Evolutionary conservation across 2,329 filamentous ascomycete genomes (phyloP), one percentile per base, ranked within the genome.

Genomic region (Sphaerulina populicola): DNA sequence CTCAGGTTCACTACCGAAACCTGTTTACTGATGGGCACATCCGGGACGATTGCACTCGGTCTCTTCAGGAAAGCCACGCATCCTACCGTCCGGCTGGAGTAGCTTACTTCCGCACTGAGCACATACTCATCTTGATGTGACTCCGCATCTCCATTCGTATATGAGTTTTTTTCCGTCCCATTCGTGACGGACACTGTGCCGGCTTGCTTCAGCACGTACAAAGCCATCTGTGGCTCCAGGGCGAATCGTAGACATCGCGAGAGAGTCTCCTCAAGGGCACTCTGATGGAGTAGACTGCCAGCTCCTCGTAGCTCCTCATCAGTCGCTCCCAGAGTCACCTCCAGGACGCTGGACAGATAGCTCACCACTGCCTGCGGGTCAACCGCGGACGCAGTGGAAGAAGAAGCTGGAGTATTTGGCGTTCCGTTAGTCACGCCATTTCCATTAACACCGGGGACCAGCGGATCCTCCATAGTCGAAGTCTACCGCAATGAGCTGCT

Each of bases 1-100:
- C 93, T 90, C 56, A 98, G 76, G 67, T 94, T 96, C 69, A 91
- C 86, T 66, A 96, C 86, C 66, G 94, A 88, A 62, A 98, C 83
- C 72, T 98, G 93, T 52, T 84, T 84, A 62, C 84, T 83, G 65
- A 98, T 81, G 52, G 90, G 86, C 67, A 88, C 76, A 62, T 79
- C 80, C 54, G 88, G 82, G 68, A 96, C 88, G 71, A 98, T 87
- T 47, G 90, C 86, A 66, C 85, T 82, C 49, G 91, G 85, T 49
- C 88, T 83, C 75, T 98, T 98, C 60, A 95, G 79, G 62, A 98
- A 81, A 51, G 89, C 86, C 57, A 97, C 83, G 59, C 87, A 95
- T 44, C 88, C 84, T 41, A 86, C 80, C 40, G 89, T 94, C n/a
- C 83, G 83, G 41, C 85, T 75, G 30, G 85, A 83, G 44, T 85